These are phyloP conservation scores for Coffea eugenioides DNA, from an alignment of 257 asterid genomes.

Conservation along the genomic window DNA sequence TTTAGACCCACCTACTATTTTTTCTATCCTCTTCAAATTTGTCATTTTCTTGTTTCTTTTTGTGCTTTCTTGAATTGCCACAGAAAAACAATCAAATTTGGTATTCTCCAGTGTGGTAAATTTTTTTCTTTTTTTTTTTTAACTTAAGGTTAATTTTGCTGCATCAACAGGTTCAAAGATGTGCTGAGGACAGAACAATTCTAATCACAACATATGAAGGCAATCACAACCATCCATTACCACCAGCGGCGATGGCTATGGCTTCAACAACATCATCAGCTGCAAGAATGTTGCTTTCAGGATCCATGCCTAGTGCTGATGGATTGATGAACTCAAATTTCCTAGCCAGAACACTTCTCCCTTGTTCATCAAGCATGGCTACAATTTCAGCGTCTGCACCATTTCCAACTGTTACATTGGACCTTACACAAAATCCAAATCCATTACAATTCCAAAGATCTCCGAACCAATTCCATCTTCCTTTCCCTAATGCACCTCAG, in stretches of 20 bases:
- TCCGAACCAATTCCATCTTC: slow-evolving; percentile 46
- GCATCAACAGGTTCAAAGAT: slow-evolving; percentile 74
- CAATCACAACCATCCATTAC: slow-evolving; percentile 88
- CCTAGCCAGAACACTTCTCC: slow-evolving; percentile 76
- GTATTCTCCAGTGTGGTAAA: background rate
- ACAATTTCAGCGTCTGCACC: slow-evolving; percentile 96
- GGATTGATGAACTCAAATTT: slow-evolving; percentile 75
- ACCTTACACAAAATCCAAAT: slow-evolving; percentile 80
- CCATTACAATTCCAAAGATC: slow-evolving; percentile 38
- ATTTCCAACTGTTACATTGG: slow-evolving; percentile 86
- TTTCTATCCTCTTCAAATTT: background rate
- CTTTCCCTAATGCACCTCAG: slow-evolving; percentile 46
- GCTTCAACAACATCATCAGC: slow-evolving; percentile 96
- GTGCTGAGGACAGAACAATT: slow-evolving; percentile 71
- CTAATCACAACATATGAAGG: slow-evolving; percentile 91
- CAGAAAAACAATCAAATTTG: background rate
- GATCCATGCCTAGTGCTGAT: slow-evolving; percentile 86
- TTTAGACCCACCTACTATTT: background rate
- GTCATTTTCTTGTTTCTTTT: background rate
- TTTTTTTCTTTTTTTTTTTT: background rate
- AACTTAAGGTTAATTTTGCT: background rate
- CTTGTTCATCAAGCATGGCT: slow-evolving; percentile 88
- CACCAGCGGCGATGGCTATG: slow-evolving; percentile 98
- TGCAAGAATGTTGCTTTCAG: slow-evolving; percentile 83
- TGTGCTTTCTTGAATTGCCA: no score